These are phyloP conservation scores for Entoloma clypeatum DNA, from an alignment of 1,284 basidiomycete species.

Conservation along the genomic window DNA sequence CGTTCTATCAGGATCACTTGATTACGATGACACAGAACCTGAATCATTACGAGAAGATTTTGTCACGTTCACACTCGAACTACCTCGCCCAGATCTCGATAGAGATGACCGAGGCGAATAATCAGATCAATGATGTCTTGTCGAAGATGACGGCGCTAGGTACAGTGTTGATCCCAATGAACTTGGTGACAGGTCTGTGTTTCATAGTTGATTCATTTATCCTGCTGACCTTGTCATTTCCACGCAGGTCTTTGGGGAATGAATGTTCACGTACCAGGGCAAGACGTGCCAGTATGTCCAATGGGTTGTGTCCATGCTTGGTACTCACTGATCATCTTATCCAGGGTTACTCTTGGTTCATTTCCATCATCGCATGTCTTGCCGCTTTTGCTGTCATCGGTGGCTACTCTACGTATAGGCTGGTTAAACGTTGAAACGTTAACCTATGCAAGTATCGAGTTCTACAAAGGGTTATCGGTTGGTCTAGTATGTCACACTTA, in stretches of 20 bases:
- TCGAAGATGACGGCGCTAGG: constrained; percentile 98
- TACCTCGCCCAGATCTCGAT: constrained; percentile 98
- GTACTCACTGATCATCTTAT: background rate
- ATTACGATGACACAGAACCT: constrained; percentile 99
- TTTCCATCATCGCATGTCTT: constrained; percentile 76
- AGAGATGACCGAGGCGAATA: constrained; percentile 99
- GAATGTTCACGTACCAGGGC: constrained; percentile 91
- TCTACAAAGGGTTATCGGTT: too few relatives aligned
- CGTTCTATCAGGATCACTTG: constrained; percentile 74
- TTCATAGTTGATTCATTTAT: constrained; percentile 16
- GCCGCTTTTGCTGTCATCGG: constrained; percentile 77
- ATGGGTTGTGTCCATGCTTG: background rate
- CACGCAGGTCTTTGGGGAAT: constrained; percentile 78
- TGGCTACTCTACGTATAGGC: constrained; percentile 78
- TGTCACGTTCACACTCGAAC: constrained; percentile 98
- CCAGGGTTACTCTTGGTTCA: constrained; percentile 73
- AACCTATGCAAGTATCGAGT: too few relatives aligned
- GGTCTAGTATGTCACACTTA: too few relatives aligned
- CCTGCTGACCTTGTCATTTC: constrained; percentile 1
- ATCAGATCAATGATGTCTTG: constrained; percentile 99
- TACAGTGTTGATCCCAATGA: constrained; percentile 97
- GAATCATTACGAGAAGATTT: constrained; percentile 99
- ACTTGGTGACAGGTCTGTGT: constrained; percentile 76
- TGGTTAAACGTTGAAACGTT: constrained; percentile 47
- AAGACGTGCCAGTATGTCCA: constrained; percentile 47